These are phyloP conservation scores for Eucalyptus marginata DNA, from an alignment of 345 rosid genomes.

Conservation along the genomic window DNA sequence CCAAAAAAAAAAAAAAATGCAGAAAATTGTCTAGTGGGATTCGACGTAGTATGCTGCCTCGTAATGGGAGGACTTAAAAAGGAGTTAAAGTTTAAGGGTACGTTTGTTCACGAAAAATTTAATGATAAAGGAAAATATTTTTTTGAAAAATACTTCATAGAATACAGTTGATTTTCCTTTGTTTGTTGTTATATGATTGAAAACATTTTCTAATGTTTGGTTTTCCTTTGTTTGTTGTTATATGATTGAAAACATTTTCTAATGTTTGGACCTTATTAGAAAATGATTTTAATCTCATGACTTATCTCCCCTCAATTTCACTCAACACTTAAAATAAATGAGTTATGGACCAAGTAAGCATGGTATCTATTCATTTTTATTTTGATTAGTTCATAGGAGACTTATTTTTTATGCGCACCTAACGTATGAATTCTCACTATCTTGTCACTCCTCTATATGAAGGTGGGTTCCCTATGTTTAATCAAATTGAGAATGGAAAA, in stretches of 20 bases:
- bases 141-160: too few species aligned
- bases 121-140: too few species aligned
- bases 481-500: background rate
- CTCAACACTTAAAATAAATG: background rate
- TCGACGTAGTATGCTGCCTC: background rate
- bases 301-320: background rate
- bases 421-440: background rate
- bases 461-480: background rate
- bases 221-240: too few species aligned
- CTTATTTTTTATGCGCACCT: background rate
- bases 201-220: too few species aligned
- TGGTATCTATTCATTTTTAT: background rate
- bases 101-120: too few species aligned
- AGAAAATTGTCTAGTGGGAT: background rate
- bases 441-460: background rate
- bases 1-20: background rate
- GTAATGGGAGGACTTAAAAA: background rate
- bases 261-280: too few species aligned
- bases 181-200: too few species aligned
- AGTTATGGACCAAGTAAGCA: background rate
- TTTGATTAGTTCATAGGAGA: background rate
- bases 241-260: too few species aligned
- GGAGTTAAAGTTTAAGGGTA: background rate
- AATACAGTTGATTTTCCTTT: too few species aligned
- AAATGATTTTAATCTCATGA: too few species aligned